phyloP scores from a whole-genome alignment of 2,329 filamentous ascomycete genomes.

The Ophiostoma sp. region DNA sequence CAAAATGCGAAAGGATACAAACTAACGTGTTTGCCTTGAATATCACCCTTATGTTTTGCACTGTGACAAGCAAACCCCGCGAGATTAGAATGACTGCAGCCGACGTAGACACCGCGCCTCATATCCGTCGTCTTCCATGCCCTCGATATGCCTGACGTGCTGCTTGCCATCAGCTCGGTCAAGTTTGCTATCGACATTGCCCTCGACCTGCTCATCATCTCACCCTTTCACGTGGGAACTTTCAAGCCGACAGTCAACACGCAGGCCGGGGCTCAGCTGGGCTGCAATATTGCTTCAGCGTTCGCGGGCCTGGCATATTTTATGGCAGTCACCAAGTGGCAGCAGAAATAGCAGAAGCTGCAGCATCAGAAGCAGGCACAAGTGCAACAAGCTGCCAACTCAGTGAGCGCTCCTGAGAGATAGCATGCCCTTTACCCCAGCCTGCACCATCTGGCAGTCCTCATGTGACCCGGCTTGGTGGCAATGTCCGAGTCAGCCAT shows the following conservation, averaged over 20 bases:
- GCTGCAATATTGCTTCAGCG: conserved; percentile 54
- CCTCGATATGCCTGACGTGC: conserved; percentile 64
- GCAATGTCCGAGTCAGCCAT: conserved; percentile 61
- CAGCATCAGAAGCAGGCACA: background rate
- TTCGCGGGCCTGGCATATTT: conserved; percentile 57
- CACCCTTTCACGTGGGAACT: conserved; percentile 55
- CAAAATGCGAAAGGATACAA: too few species aligned
- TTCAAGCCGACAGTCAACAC: conserved; percentile 55
- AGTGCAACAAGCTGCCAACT: background rate
- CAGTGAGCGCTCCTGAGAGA: background rate
- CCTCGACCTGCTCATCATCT: conserved; percentile 62
- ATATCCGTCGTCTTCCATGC: conserved; percentile 51
- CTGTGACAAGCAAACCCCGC: background rate
- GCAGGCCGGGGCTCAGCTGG: conserved; percentile 59
- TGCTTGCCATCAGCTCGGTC: conserved; percentile 57
- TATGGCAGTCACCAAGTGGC: conserved; percentile 32
- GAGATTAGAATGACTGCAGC: too few species aligned
- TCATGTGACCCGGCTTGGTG: conserved; percentile 53
- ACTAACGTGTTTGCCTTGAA: too few species aligned
- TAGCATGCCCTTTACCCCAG: conserved; percentile 33
- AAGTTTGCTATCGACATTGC: conserved; percentile 64
- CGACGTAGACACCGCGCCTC: background rate
- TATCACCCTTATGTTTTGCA: background rate
- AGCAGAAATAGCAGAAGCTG: too few species aligned
- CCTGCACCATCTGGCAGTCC: conserved; percentile 42